Evolutionary conservation across 139 green algal genomes (phyloP).

Genomic region (Pseudopediastrum boryanum): DNA sequence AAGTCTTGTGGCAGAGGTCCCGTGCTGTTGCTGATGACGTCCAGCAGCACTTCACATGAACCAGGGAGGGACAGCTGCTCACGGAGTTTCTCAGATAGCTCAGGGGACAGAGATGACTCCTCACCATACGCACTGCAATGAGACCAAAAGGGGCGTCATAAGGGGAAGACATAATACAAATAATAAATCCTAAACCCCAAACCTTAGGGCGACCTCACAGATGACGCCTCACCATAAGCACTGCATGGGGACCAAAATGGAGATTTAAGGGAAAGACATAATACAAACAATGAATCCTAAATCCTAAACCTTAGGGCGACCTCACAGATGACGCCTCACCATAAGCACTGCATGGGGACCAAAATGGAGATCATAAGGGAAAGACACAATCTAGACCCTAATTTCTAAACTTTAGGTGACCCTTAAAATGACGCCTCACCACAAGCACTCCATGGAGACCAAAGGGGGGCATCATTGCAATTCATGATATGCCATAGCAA

Average conservation of each 20-base stretch:
- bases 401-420: slow-evolving; percentile 7
- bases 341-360: background rate
- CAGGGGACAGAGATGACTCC: background rate
- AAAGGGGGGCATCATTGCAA: too few species aligned
- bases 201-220: background rate
- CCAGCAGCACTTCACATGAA: slow-evolving; percentile 21
- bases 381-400: background rate
- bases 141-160: background rate
- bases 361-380: background rate
- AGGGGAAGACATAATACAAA: background rate
- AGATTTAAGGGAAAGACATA: background rate
- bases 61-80: background rate
- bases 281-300: background rate
- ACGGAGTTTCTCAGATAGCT: slow-evolving; percentile 2
- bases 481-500: too few species aligned
- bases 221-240: background rate
- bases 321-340: background rate
- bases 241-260: background rate
- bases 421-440: background rate
- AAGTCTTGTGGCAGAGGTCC: slow-evolving; percentile 29
- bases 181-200: background rate
- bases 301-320: background rate
- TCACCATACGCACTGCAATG: slow-evolving; percentile 26
- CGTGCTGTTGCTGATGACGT: slow-evolving; percentile 32
- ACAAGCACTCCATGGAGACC: background rate